A percentile compares a stretch with the other conserved stretches of the same genome.
These are phyloP conservation scores for Trichocladium antarcticum DNA, from an alignment of 495 filamentous ascomycete species.

Conservation along the genomic window DNA sequence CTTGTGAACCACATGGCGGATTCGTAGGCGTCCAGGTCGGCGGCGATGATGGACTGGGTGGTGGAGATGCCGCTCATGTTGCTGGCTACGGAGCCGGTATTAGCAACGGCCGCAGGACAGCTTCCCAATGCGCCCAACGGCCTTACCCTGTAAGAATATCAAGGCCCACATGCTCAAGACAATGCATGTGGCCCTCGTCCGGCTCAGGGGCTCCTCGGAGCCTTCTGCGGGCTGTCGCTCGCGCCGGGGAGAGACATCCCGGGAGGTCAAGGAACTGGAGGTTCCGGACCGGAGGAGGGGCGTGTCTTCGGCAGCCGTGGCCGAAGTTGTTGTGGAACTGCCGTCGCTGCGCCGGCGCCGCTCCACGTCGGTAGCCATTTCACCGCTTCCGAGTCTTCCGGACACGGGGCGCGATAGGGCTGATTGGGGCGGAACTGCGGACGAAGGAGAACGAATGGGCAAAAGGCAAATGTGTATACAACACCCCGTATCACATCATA, in stretches of 20 bases:
- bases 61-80: conserved; percentile 70
- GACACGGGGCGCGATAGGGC: background rate
- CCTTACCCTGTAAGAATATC: conserved; percentile 35
- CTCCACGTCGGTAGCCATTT: background rate
- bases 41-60: conserved; percentile 59
- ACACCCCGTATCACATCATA: too few species aligned
- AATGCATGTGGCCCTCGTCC: conserved; percentile 21
- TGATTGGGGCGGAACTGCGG: background rate
- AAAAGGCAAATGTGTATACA: too few species aligned
- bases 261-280: conserved; percentile 14
- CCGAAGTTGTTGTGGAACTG: conserved; percentile 14
- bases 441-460: background rate
- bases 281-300: conserved; percentile 30
- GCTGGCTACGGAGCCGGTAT: conserved; percentile 34
- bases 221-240: background rate
- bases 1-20: conserved; percentile 66
- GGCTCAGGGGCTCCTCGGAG: conserved; percentile 9
- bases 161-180: conserved; percentile 35
- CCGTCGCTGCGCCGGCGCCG: background rate
- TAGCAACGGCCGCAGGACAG: background rate
- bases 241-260: conserved; percentile 6
- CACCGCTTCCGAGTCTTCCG: background rate
- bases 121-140: too few species aligned
- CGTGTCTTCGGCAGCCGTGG: conserved; percentile 26
- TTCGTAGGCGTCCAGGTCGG: conserved; percentile 59